Conservation (phyloP, 2,329 filamentous ascomycete genomes). For the Sporothrix variecibatus region DNA sequence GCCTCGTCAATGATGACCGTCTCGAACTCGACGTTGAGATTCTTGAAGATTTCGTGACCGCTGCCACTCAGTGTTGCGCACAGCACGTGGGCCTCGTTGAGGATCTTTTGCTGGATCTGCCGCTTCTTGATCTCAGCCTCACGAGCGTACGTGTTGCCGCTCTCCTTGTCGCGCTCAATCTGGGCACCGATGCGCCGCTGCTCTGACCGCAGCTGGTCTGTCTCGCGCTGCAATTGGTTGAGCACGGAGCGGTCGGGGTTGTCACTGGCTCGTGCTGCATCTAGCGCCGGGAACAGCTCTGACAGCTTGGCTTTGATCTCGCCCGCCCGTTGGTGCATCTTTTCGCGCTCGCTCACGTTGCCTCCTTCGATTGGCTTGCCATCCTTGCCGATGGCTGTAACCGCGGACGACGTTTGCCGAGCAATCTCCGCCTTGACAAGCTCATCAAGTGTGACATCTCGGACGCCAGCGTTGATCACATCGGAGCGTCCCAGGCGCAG, state of each 20-base stretch:
- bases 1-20: conserved; percentile 98
- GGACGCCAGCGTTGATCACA: conserved; percentile 85
- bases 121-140: conserved; percentile 84
- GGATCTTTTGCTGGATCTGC: conserved; percentile 83
- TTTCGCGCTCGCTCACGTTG: conserved; percentile 58
- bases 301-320: conserved; percentile 76
- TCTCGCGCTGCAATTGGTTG: conserved; percentile 69
- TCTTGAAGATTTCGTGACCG: conserved; percentile 97
- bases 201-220: conserved; percentile 67
- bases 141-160: conserved; percentile 76
- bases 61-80: conserved; percentile 94
- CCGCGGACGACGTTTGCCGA: conserved; percentile 38
- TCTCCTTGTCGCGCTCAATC: conserved; percentile 86
- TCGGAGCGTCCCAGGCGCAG: conserved; percentile 88
- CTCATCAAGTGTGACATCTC: conserved; percentile 91
- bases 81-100: conserved; percentile 87
- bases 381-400: conserved; percentile 19
- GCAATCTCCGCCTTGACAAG: conserved; percentile 71
- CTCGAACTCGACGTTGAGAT: conserved; percentile 92
- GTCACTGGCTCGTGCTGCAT: conserved; percentile 61
- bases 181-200: conserved; percentile 78
- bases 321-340: conserved; percentile 63
- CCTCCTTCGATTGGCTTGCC: conserved; percentile 17
- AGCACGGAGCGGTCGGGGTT: conserved; percentile 51
- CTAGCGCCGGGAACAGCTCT: conserved; percentile 69